phyloP scores from a whole-genome alignment of 2,329 filamentous ascomycete species.

The Sporothrix humicola region DNA sequence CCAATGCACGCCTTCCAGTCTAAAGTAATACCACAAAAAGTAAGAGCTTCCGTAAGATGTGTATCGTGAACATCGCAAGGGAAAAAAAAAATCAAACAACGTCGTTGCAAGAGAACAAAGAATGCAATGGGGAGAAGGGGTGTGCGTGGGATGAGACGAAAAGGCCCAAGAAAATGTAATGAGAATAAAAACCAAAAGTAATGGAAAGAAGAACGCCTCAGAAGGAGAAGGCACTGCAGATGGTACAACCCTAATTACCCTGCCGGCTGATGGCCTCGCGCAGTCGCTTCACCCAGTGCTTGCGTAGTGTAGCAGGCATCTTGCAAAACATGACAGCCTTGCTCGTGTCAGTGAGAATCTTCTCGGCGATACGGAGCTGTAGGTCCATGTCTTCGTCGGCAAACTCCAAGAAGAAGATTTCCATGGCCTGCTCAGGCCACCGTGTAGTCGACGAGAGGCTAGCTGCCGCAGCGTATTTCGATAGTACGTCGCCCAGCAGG shows the following conservation, averaged over 20 bases:
- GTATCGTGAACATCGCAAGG: conserved; percentile 15
- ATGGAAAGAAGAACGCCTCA: not conserved
- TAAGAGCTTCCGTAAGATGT: conserved; percentile 22
- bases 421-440: conserved; percentile 64
- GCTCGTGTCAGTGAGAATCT: conserved; percentile 62
- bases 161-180: not conserved
- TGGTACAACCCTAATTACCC: conserved; percentile 31
- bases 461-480: conserved; percentile 44
- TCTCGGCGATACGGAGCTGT: conserved; percentile 65
- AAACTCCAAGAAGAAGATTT: conserved; percentile 65
- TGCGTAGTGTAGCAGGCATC: conserved; percentile 59
- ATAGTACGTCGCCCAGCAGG: conserved; percentile 51
- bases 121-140: not conserved
- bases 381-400: conserved; percentile 62
- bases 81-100: conserved; percentile 16
- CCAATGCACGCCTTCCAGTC: conserved; percentile 4
- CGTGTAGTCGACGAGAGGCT: conserved; percentile 46
- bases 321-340: conserved; percentile 68
- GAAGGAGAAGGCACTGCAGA: not conserved
- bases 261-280: conserved; percentile 51
- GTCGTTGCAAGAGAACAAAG: not conserved
- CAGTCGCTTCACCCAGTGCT: conserved; percentile 62
- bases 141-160: not conserved
- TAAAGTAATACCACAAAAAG: conserved; percentile 12
- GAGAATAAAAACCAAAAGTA: no score